These are phyloP conservation scores for Cutaneotrichosporon cyanovorans DNA, from an alignment of 1,284 basidiomycete genomes.

Conservation along the genomic window DNA sequence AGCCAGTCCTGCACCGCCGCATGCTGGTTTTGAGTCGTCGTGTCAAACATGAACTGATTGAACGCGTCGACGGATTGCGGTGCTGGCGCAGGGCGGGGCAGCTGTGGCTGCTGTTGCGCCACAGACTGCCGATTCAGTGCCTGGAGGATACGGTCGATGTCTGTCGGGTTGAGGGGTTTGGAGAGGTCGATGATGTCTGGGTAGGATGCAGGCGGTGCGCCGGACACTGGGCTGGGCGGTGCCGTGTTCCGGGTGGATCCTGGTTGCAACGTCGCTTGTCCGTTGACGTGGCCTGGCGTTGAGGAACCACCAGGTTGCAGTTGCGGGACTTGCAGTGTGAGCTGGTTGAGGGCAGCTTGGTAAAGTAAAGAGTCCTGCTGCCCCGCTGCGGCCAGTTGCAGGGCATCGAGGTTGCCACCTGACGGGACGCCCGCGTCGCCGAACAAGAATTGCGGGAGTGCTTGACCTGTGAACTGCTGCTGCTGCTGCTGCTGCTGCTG, in stretches of 20 bases:
- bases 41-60: slow-evolving; percentile 8
- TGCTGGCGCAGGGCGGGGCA: not conserved
- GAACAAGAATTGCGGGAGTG: too few relatives aligned
- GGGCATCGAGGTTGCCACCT: too few relatives aligned
- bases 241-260: too few relatives aligned
- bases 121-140: slow-evolving; percentile 29
- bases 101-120: slow-evolving; percentile 1
- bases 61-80: slow-evolving; percentile 6
- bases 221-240: not conserved
- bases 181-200: slow-evolving; percentile 40
- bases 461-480: too few relatives aligned
- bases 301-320: not conserved
- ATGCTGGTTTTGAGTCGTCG: not conserved
- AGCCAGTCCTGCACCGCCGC: too few relatives aligned
- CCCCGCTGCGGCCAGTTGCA: too few relatives aligned
- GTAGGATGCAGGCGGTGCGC: slow-evolving; percentile 3
- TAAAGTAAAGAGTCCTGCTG: too few relatives aligned
- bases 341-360: not conserved
- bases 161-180: slow-evolving; percentile 37
- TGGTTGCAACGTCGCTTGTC: too few relatives aligned
- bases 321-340: not conserved
- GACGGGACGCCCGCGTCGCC: too few relatives aligned
- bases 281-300: not conserved
- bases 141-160: slow-evolving; percentile 35
- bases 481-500: not conserved